Evolutionary conservation across 2,329 filamentous ascomycete species (phyloP).

Genomic region (Anisogramma anomala): DNA sequence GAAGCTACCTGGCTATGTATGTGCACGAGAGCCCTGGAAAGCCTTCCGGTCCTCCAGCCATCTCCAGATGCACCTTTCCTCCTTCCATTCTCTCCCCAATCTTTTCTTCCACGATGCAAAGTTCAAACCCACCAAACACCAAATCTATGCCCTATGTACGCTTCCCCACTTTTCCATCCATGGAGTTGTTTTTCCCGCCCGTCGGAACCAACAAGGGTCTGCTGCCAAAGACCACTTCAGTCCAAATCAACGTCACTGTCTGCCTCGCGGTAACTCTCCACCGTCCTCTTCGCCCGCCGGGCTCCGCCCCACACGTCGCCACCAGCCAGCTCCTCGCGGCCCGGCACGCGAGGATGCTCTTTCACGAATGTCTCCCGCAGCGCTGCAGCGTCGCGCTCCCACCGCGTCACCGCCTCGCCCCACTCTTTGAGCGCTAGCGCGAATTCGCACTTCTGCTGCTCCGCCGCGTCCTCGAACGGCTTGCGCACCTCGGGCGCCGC

Average conservation of each 20-base stretch:
- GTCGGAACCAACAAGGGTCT: too few relatives aligned
- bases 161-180: too few relatives aligned
- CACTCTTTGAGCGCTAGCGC: slow-evolving; percentile 45
- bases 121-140: background rate
- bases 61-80: too few relatives aligned
- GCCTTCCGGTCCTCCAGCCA: too few relatives aligned
- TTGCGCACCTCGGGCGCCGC: slow-evolving; percentile 56
- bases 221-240: background rate
- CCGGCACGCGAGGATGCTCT: slow-evolving; percentile 36
- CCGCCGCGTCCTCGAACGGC: slow-evolving; percentile 67
- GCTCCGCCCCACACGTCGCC: background rate
- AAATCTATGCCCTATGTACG: background rate
- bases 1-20: too few relatives aligned
- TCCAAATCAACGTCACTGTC: slow-evolving; percentile 24
- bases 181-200: too few relatives aligned
- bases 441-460: slow-evolving; percentile 57
- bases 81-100: too few relatives aligned
- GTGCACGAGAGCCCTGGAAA: too few relatives aligned
- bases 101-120: background rate
- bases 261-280: slow-evolving; percentile 29
- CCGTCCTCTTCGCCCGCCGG: slow-evolving; percentile 19
- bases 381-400: slow-evolving; percentile 56
- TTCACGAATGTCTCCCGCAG: slow-evolving; percentile 41
- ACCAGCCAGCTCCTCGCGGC: slow-evolving; percentile 20
- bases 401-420: slow-evolving; percentile 51